Conservation (phyloP, 352 stramenopile genomes). For the Phytopythium litorale region DNA sequence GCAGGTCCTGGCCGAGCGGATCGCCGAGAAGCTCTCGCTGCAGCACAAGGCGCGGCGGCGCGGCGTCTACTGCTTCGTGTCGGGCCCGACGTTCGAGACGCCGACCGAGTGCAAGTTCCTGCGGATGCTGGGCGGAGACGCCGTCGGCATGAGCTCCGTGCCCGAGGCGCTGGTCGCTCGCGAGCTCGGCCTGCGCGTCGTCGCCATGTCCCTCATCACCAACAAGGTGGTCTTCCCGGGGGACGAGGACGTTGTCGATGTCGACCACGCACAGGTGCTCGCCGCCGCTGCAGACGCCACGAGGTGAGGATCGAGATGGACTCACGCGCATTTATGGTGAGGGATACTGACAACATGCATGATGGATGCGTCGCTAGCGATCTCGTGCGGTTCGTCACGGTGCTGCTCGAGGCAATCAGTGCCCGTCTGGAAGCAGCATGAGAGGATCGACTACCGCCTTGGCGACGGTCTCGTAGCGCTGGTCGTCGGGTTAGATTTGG, state of each 20-base stretch:
- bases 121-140: constrained; percentile 86
- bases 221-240: constrained; percentile 90
- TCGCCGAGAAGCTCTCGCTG: constrained; percentile 79
- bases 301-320: not conserved
- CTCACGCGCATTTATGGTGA: not conserved
- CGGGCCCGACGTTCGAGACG: constrained; percentile 96
- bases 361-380: not conserved
- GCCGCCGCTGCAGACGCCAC: constrained; percentile 80
- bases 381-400: constrained; percentile 2
- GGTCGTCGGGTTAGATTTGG: no score
- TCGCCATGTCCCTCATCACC: constrained; percentile 96
- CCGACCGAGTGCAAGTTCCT: constrained; percentile 93
- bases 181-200: constrained; percentile 93
- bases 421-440: not conserved
- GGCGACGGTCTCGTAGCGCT: no score
- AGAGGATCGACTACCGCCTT: not conserved
- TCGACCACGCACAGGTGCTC: constrained; percentile 93
- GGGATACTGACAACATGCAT: not conserved
- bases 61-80: constrained; percentile 96
- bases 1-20: constrained; percentile 72
- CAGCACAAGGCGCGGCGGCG: constrained; percentile 75
- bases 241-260: constrained; percentile 59
- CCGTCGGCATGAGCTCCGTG: constrained; percentile 96
- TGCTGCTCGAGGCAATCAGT: not conserved
- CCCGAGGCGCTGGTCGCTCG: constrained; percentile 94